These are phyloP conservation scores for Balansia obtecta DNA, from an alignment of 2,329 filamentous ascomycete genomes.

Conservation along the genomic window DNA sequence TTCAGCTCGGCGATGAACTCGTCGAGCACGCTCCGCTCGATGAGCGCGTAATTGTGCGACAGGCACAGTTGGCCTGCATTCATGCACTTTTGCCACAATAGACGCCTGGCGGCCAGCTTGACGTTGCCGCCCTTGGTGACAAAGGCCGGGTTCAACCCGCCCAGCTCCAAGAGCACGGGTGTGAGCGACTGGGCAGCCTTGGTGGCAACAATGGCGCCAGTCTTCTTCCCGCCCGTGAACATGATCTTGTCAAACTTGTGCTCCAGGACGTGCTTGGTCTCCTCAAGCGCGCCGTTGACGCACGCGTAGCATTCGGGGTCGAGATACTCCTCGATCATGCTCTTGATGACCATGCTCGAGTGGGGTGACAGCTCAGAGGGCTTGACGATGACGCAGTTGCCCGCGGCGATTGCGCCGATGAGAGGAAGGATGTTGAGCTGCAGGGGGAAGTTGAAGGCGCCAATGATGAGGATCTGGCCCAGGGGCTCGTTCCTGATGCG, in stretches of 20 bases:
- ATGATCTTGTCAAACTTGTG: constrained; percentile 97
- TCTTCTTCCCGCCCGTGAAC: constrained; percentile 71
- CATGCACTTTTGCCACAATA: constrained; percentile 79
- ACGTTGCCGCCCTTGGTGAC: constrained; percentile 75
- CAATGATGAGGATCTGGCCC: constrained; percentile 73
- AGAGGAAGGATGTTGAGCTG: constrained; percentile 67
- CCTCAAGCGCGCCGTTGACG: constrained; percentile 68
- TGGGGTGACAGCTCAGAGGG: constrained; percentile 73
- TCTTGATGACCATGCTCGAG: constrained; percentile 66
- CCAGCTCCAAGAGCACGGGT: constrained; percentile 79
- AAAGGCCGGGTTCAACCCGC: constrained; percentile 85
- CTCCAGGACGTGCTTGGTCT: constrained; percentile 71
- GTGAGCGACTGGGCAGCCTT: constrained; percentile 85
- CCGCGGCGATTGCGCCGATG: constrained; percentile 82
- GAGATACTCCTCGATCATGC: constrained; percentile 62
- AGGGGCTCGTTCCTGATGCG: constrained; percentile 79
- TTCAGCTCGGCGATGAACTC: constrained; percentile 66
- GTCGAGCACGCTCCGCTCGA: constrained; percentile 62
- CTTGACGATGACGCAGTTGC: constrained; percentile 83
- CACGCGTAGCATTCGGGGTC: constrained; percentile 66
- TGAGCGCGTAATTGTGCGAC: constrained; percentile 81
- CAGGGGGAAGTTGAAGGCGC: constrained; percentile 89
- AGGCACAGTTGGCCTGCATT: constrained; percentile 89
- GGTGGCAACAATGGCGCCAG: constrained; percentile 78
- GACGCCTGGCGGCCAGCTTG: constrained; percentile 64